Conservation (phyloP, 495 filamentous ascomycete genomes). For the Aspergillus steynii region DNA sequence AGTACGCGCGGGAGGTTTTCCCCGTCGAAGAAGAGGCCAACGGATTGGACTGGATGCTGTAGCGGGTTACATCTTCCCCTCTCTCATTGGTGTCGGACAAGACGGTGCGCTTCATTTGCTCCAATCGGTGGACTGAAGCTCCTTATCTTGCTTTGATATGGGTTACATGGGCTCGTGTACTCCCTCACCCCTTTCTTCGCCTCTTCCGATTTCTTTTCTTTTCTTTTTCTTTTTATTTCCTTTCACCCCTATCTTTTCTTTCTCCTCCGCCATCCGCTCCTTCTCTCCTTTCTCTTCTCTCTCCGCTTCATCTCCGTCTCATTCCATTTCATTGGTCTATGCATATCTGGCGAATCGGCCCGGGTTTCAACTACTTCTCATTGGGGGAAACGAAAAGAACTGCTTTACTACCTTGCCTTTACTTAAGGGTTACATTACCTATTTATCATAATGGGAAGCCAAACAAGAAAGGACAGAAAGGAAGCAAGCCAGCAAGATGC, state of each 20-base stretch:
- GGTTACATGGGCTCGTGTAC: background rate
- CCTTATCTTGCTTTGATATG: background rate
- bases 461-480: background rate
- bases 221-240: constrained; percentile 7
- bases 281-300: constrained; percentile 8
- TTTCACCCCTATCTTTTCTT: constrained; percentile 9
- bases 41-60: constrained; percentile 86
- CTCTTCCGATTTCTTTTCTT: constrained; percentile 9
- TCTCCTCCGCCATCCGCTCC: background rate
- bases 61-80: constrained; percentile 21
- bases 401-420: background rate
- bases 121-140: background rate
- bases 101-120: background rate
- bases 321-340: background rate
- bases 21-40: constrained; percentile 92
- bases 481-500: background rate
- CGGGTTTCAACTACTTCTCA: constrained; percentile 28
- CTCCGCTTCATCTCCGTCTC: background rate
- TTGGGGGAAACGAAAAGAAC: constrained; percentile 11
- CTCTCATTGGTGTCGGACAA: background rate
- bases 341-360: constrained; percentile 35
- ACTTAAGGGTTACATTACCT: constrained; percentile 6
- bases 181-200: background rate
- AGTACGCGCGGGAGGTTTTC: constrained; percentile 95
- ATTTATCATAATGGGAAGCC: constrained; percentile 8